phyloP scores from a whole-genome alignment of 441 rosid species.

The Aquilaria agallochum region DNA sequence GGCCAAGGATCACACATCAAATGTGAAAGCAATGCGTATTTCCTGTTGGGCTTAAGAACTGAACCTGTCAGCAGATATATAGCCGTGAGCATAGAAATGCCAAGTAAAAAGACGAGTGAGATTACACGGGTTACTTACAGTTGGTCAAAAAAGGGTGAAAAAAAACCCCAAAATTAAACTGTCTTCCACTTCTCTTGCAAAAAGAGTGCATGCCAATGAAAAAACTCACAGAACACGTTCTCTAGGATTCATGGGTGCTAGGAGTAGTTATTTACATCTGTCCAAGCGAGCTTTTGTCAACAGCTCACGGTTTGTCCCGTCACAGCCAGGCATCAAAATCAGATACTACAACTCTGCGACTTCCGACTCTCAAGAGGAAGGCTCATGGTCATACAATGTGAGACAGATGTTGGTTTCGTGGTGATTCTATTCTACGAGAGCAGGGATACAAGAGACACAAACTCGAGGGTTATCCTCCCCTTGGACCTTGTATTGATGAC shows the following conservation, averaged over 20 bases:
- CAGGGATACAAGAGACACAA: constrained; percentile 88
- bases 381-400: not conserved
- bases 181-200: not conserved
- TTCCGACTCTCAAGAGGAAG: not conserved
- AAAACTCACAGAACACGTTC: no score
- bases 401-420: not conserved
- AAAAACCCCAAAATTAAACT: no score
- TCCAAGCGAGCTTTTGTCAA: constrained; percentile 7
- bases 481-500: constrained; percentile 93
- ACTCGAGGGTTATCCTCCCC: constrained; percentile 67
- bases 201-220: not conserved
- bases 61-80: no score
- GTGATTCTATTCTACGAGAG: constrained; percentile 38
- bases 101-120: no score
- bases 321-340: constrained; percentile 1
- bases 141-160: no score
- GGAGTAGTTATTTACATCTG: constrained; percentile 8
- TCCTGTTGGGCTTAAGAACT: no score
- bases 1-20: no score
- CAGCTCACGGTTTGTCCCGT: not conserved
- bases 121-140: no score
- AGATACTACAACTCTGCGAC: constrained; percentile 6
- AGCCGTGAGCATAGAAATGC: no score
- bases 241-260: no score
- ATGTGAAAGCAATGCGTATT: no score